These are phyloP conservation scores for Leishmania braziliensis DNA, from an alignment of 208 protist genomes.

Conservation along the genomic window DNA sequence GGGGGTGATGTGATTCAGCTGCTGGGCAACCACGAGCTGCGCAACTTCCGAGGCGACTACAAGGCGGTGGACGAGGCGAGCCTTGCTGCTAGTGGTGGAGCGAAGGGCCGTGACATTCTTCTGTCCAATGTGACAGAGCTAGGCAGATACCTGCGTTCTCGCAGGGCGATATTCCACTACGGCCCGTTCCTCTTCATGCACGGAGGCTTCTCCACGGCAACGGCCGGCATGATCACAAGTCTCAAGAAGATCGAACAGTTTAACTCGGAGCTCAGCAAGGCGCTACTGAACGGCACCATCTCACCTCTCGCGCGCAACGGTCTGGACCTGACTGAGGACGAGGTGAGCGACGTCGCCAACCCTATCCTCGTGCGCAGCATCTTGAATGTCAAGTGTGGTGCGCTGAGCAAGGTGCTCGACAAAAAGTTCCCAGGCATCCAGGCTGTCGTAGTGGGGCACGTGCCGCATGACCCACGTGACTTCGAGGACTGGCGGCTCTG, in stretches of 20 bases:
- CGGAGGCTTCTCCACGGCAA: conserved; percentile 86
- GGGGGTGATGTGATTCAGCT: conserved; percentile 87
- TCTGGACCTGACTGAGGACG: conserved; percentile 69
- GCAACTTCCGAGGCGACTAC: conserved; percentile 88
- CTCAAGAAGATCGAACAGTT: conserved; percentile 80
- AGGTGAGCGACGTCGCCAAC: conserved; percentile 71
- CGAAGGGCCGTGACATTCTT: conserved; percentile 50
- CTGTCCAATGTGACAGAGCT: conserved; percentile 74
- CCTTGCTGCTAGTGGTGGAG: conserved; percentile 56
- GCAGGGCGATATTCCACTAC: conserved; percentile 76
- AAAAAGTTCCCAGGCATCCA: conserved; percentile 80
- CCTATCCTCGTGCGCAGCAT: conserved; percentile 88
- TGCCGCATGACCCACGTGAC: conserved; percentile 79
- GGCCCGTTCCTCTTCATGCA: conserved; percentile 92
- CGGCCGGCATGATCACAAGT: conserved; percentile 69
- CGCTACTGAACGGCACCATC: conserved; percentile 68
- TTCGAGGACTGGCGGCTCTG: conserved; percentile 85
- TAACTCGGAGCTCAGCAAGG: conserved; percentile 63
- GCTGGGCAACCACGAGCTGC: conserved; percentile 93
- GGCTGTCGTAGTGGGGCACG: conserved; percentile 89
- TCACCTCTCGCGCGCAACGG: conserved; percentile 62
- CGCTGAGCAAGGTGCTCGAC: conserved; percentile 62
- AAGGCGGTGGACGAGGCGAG: conserved; percentile 66
- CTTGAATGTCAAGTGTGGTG: conserved; percentile 81
- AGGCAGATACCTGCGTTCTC: conserved; percentile 77